phyloP scores from a whole-genome alignment of 805 yeast genomes.

The Lipomyces yamadae region DNA sequence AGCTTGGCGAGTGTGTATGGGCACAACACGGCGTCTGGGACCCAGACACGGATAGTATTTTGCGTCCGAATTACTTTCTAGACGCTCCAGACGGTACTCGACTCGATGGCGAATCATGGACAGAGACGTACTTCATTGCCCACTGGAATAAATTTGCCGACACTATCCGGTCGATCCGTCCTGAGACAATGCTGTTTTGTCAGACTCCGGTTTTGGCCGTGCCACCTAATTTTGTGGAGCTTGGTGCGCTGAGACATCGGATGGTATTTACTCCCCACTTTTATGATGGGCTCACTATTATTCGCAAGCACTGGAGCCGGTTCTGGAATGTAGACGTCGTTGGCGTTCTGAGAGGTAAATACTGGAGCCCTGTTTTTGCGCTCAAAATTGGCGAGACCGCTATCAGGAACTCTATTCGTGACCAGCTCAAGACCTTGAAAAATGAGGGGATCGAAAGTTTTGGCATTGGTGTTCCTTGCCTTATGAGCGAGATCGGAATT shows the following conservation, averaged over 20 bases:
- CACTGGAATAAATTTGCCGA: slow-evolving; percentile 59
- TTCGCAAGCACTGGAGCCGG: slow-evolving; percentile 89
- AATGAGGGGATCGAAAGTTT: slow-evolving; percentile 64
- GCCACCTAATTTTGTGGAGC: slow-evolving; percentile 69
- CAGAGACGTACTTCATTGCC: slow-evolving; percentile 67
- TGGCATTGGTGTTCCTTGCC: slow-evolving; percentile 69
- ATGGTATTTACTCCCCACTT: slow-evolving; percentile 86
- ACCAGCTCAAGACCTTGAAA: slow-evolving; percentile 70
- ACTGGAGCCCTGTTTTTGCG: slow-evolving; percentile 77
- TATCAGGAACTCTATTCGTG: slow-evolving; percentile 71
- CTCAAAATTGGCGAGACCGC: slow-evolving; percentile 66
- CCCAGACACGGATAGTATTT: slow-evolving; percentile 46
- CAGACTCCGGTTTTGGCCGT: slow-evolving; percentile 82
- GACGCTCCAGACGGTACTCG: slow-evolving; percentile 49
- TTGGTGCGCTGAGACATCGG: slow-evolving; percentile 60
- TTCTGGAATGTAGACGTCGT: slow-evolving; percentile 84
- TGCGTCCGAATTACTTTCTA: slow-evolving; percentile 59
- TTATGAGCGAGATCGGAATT: slow-evolving; percentile 95
- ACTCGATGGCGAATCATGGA: slow-evolving; percentile 58
- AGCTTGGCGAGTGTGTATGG: slow-evolving; percentile 76
- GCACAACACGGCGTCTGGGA: slow-evolving; percentile 83
- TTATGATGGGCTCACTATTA: slow-evolving; percentile 91
- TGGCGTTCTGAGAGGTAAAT: slow-evolving; percentile 81
- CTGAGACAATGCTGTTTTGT: slow-evolving; percentile 60
- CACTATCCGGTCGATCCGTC: slow-evolving; percentile 53